Evolutionary conservation across 2,329 filamentous ascomycete genomes (phyloP), one percentile per base, ranked within the genome.

Genomic region (Colletotrichum graminicola): DNA sequence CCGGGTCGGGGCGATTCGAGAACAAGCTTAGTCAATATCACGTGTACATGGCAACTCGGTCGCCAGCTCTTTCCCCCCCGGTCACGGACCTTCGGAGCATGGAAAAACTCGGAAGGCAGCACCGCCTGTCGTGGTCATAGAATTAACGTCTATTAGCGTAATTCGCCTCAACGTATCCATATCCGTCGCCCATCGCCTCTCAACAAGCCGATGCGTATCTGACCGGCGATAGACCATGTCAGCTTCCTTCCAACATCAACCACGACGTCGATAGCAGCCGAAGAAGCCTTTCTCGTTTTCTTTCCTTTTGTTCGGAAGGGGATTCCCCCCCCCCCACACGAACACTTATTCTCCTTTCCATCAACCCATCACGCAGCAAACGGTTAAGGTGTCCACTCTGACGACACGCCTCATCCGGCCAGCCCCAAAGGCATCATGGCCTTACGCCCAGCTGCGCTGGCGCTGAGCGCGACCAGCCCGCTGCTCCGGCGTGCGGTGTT

Each of bases 71-170:
- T 11, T 54, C 26, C 18, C 63, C n/a, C 62, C 69, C 59, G 55
- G 69, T 69, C 66, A 59, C 59, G 69, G 65, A 60, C 52, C 39
- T 49, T 68, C 71, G 71, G 54, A 56, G 62, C 59, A 64, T 61
- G 72, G 60, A 72, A 73, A 73, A 73, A 64, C 62, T 72, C 72
- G 72, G 64, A 68, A 72, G 63, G 64, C 64, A 65, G 61, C 63
- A 62, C 67, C 55, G 29, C 26, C 47, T 64, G 60, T 56, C 57
- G 45, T 55, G 62, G 68, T 57, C 59, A 67, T 29, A 41, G 55
- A 63, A 71, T 32, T 56, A 73, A 71, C 71, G 62, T 73, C 71
- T 71, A 67, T 7, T 45, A 69, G 66, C 70, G 66, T 59, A 51
- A 41, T 71, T 61, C 62, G 70, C 70, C 70, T 71, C 70, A 72